Evolutionary conservation across 352 stramenopile species (phyloP), one percentile per base, ranked within the genome.

Genomic region (Nothophytophthora sp.): DNA sequence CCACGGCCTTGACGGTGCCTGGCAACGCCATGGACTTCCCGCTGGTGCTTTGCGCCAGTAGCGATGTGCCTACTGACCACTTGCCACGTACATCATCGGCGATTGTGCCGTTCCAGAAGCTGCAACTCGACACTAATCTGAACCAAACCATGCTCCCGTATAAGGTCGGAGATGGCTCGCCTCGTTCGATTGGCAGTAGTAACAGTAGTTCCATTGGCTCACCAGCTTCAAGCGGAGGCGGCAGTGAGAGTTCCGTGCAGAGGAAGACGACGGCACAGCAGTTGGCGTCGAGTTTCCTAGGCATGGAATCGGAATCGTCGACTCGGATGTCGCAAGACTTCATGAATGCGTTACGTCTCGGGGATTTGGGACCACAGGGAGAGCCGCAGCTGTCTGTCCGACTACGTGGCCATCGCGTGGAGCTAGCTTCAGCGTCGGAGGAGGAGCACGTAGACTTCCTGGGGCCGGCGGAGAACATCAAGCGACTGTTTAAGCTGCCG

Each of bases 401-500:
- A 5, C 32, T 95, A 16, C 75, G 81, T 20, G 76, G 76, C 7
- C 72, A 63, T 34, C 70, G 80, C 30, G 75, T 95, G 19, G 84
- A 95, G 55, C 54, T 95, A 10, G 67, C 81, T 19, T 89, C 80
- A 7, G 62, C 74, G 2, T 76, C 73, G 1, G 76, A 90, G 18
- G 80, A 91, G 15, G 69, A 91, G 12, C 42, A 79, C 0, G 77
- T 92, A 42, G 76, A 95, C 43, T 95, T 92, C 39, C 46, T 95
- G 28, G 85, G 85, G 0, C 85, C 85, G 0, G 85, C 85, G 0
- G 85, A 95, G 56, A 91, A 91, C 47, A 92, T 95, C 48, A 95
- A 95, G 58, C 80, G 76, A 29, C 70, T 95, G 2, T 95, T 95
- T 55, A 95, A 95, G 57, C 54, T 95, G 44, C 81, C 85, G 27